Base-by-base conservation (phyloP, 768 basidiomycete genomes). In the Termitomyces sp. region DNA sequence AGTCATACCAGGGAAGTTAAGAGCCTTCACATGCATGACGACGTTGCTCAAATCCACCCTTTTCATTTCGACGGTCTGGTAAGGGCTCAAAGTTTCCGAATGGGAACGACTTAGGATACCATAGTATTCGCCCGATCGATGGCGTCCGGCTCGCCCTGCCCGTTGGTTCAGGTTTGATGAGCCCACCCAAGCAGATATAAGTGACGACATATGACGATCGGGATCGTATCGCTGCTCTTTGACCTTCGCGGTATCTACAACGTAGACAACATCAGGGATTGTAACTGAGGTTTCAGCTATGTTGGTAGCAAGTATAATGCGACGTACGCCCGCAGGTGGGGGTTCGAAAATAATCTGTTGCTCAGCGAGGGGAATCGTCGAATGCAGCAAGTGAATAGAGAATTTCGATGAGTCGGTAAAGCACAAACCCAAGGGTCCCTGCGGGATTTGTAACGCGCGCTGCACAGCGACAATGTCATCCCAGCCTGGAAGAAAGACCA, bases 21-120 rank as follows among this genome's bases (percentile, higher is more conserved):
- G 79, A 9, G 94, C 94, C 66, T 96, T 97, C 69, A 98, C 83
- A 67, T 94, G 94, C 94, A 98, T 98, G 15, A 96, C 92, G 47
- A 95, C 87, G 65, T 94, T 93, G 64, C 85, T 90, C 62, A 96
- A 68, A 69, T 94, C 93, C 12, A 87, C 83, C 35, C 94, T 81
- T 67, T 92, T 92, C 94, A 98, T 98, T 75, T 97, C 95, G 38
- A 97, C 95, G 1, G 86, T 86, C 68, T 94, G 93, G 66, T 96
- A 87, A 28, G 89, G 80, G 51, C 83, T 78, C 47, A 98, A 76
- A 11, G 74, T 70, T 15, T 73, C 73, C 3, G 86, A 81, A 52
- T 86, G 84, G 14, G 73, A 70, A 56, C 78, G 78, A 49, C 91
- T 80, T 30, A 97, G 70, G 48, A 98, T 80, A 38, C 93, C 92